Evolutionary conservation across 2,329 filamentous ascomycete species (phyloP), one percentile per base, ranked within the genome.

Genomic region (Dendryphion nanum): DNA sequence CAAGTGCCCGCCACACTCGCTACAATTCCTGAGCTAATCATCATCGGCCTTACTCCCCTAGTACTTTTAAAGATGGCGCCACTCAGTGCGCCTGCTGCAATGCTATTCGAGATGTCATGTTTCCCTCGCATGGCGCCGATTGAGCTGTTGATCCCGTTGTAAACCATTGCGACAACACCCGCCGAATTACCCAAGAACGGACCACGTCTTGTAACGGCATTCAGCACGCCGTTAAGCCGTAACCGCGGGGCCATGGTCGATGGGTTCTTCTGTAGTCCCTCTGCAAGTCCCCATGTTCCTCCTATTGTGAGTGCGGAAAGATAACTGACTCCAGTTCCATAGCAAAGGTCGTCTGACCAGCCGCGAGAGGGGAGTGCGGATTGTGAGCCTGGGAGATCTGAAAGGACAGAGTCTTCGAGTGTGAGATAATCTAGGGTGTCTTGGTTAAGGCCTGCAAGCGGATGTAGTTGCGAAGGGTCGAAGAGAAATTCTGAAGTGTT

Each of bases 1-100:
- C 94, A 98, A 43, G 74, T 78, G 49, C 86, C 89, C 38, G 93
- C 94, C 47, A 93, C 77, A 29, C 82, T 81, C 37, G 85, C 93
- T 42, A 97, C 90, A 51, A 98, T 84, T 54, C 84, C 88, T 47
- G 89, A 87, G 23, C 90, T 95, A 58, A 97, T 93, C 74, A 93
- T 76, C 90, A 97, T 97, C 21, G 89, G 90, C 68, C 86, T 80
- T 45, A 93, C 48, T 5, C 93, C 93, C 59, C 87, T 80, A 33
- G 94, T 97, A 67, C 90, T 95, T 78, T 96, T 97, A 73, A 98
- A 98, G 12, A 98, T 66, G 78, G 91, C 90, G 41, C 93, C 93
- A 61, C 89, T 95, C 53, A 98, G 66, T 1, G 77, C 85, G 49
- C 94, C 93, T 4, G 93, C 91, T 15, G 79, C 69, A 37, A 98